Evolutionary conservation across 805 yeast genomes (phyloP).

Genomic region (Wickerhamiella galacta): DNA sequence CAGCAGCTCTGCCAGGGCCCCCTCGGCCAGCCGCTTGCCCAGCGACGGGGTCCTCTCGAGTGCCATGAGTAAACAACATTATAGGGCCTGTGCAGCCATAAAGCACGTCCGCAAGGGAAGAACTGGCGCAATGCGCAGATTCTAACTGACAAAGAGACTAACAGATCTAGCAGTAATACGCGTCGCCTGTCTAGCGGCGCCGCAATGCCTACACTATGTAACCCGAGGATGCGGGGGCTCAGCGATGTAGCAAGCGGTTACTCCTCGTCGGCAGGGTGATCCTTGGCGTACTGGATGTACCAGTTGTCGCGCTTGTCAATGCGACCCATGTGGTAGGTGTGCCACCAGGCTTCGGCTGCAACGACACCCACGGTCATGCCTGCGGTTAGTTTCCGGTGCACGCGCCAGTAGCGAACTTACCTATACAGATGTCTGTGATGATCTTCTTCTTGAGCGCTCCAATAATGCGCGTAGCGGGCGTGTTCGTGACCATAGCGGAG

Average conservation of each 20-base stretch:
- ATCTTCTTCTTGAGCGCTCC: conserved; percentile 72
- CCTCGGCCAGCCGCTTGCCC: conserved; percentile 1
- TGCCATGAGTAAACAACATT: neutral
- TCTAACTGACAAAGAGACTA: no score
- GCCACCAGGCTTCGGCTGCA: conserved; percentile 68
- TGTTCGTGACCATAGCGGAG: conserved; percentile 14
- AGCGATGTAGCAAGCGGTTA: no score
- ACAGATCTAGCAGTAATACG: no score
- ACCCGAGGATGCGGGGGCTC: no score
- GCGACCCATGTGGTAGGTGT: conserved; percentile 59
- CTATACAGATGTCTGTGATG: conserved; percentile 58
- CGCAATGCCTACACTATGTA: no score
- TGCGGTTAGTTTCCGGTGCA: no score
- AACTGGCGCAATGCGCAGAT: no score
- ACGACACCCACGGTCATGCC: conserved; percentile 36
- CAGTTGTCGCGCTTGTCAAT: conserved; percentile 68
- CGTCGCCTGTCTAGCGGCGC: no score
- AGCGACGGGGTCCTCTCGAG: neutral
- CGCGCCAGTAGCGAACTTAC: no score
- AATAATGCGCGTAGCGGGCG: conserved; percentile 27
- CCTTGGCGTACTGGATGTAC: conserved; percentile 63
- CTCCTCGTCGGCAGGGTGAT: conserved; percentile 31
- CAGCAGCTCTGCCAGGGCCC: conserved; percentile 10
- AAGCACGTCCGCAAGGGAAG: neutral
- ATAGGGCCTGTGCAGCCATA: neutral